Conservation (phyloP, 495 filamentous ascomycete species). For the Lasiosphaeria miniovina region DNA sequence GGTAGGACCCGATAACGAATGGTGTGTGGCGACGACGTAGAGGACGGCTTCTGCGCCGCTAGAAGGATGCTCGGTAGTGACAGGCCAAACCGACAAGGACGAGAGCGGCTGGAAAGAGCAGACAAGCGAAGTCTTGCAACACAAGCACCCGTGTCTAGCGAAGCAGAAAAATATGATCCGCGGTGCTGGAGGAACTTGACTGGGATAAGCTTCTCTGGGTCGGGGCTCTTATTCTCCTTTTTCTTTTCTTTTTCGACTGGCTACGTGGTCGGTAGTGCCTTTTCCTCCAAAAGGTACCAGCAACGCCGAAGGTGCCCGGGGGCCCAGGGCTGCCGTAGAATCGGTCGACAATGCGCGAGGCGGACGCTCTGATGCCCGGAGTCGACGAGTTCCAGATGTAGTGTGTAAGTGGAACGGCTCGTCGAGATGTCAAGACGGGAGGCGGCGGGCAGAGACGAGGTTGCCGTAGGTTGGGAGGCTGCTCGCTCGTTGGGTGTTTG, state of each 20-base stretch:
- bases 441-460: not conserved
- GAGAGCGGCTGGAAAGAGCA: no score
- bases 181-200: not conserved
- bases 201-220: not conserved
- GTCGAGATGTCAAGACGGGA: not conserved
- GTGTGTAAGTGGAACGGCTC: conserved; percentile 14
- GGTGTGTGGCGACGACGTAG: conserved; percentile 13
- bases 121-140: not conserved
- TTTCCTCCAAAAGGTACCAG: not conserved
- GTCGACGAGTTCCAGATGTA: conserved; percentile 17
- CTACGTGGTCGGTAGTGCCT: conserved; percentile 2
- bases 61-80: conserved; percentile 1
- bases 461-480: not conserved
- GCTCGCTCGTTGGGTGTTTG: no score
- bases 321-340: conserved; percentile 9
- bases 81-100: not conserved
- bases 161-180: conserved; percentile 11
- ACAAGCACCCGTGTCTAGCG: conserved; percentile 23
- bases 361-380: not conserved
- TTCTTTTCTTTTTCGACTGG: not conserved
- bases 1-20: conserved; percentile 21
- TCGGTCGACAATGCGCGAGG: conserved; percentile 19
- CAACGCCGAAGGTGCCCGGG: conserved; percentile 7
- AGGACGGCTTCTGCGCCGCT: conserved; percentile 15
- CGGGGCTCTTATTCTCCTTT: not conserved